Evolutionary conservation across 164 flowering plant genomes (phyloP).

Genomic region (Vitis rupestris): DNA sequence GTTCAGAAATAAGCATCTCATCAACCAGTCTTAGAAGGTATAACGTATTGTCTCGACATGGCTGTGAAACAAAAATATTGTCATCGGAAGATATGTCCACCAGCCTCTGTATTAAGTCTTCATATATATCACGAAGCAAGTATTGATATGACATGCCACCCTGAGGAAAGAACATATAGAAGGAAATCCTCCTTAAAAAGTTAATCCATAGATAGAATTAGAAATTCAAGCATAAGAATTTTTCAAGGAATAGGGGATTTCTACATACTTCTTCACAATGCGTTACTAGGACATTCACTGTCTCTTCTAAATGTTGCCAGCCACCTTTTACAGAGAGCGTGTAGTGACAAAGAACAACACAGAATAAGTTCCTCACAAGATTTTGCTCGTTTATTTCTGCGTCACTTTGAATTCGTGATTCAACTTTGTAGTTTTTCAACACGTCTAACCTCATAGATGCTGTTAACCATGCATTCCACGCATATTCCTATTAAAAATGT

Average conservation of each 20-base stretch:
- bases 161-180: slow-evolving; percentile 37
- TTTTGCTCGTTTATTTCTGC: slow-evolving; percentile 46
- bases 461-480: slow-evolving; percentile 87
- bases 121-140: slow-evolving; percentile 74
- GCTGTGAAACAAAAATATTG: slow-evolving; percentile 73
- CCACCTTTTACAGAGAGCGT: slow-evolving; percentile 84
- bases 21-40: slow-evolving; percentile 79
- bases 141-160: slow-evolving; percentile 39
- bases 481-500: slow-evolving; percentile 66
- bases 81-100: slow-evolving; percentile 63
- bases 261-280: slow-evolving; percentile 61
- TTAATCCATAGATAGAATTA: background rate
- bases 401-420: slow-evolving; percentile 26
- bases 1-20: slow-evolving; percentile 82
- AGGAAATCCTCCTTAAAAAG: background rate
- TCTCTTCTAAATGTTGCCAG: slow-evolving; percentile 97
- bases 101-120: slow-evolving; percentile 64
- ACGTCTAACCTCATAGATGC: slow-evolving; percentile 63
- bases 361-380: slow-evolving; percentile 59
- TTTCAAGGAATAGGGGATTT: slow-evolving; percentile 7
- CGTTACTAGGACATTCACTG: slow-evolving; percentile 66
- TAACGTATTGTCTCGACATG: slow-evolving; percentile 92
- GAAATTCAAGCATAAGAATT: background rate
- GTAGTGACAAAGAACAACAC: slow-evolving; percentile 78
- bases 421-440: slow-evolving; percentile 52